Evolutionary conservation across 345 rosid species (phyloP).

Genomic region (Boechera retrofracta): DNA sequence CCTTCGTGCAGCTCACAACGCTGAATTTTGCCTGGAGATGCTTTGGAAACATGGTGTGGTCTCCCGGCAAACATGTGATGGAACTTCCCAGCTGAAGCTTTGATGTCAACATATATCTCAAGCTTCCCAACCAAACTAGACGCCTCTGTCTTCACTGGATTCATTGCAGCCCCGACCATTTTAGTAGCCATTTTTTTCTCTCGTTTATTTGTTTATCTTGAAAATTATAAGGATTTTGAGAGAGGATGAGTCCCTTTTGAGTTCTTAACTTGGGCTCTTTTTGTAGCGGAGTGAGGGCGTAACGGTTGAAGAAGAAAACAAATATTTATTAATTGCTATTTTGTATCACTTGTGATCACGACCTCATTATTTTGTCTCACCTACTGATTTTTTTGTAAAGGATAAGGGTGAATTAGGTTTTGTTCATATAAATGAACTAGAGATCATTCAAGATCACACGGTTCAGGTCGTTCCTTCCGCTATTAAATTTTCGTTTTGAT

Average conservation of each 20-base stretch:
- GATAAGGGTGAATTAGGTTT: background rate
- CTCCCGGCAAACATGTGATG: slow-evolving; percentile 47
- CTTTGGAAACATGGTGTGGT: slow-evolving; percentile 47
- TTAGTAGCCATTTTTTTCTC: slow-evolving; percentile 18
- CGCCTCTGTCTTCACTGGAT: background rate
- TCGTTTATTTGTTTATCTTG: background rate
- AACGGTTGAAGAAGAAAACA: slow-evolving; percentile 20
- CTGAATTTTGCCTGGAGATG: slow-evolving; percentile 38
- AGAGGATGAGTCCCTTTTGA: slow-evolving; percentile 16
- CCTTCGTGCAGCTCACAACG: slow-evolving; percentile 48
- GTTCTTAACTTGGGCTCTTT: slow-evolving; percentile 8
- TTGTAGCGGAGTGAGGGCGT: slow-evolving; percentile 21
- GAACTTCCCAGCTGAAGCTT: slow-evolving; percentile 32
- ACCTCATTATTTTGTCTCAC: slow-evolving; percentile 19
- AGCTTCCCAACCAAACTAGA: slow-evolving; percentile 22
- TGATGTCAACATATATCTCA: slow-evolving; percentile 26
- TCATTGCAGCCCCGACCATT: slow-evolving; percentile 21
- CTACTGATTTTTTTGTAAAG: background rate
- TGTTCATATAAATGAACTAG: slow-evolving; percentile 6
- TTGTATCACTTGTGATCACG: slow-evolving; percentile 30
- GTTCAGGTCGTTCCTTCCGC: slow-evolving; percentile 4
- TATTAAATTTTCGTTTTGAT: background rate
- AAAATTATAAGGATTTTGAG: background rate
- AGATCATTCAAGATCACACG: slow-evolving; percentile 7
- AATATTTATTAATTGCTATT: slow-evolving; percentile 20